Conservation (phyloP, 2,329 filamentous ascomycete species). For the Trichophaea hybrida region DNA sequence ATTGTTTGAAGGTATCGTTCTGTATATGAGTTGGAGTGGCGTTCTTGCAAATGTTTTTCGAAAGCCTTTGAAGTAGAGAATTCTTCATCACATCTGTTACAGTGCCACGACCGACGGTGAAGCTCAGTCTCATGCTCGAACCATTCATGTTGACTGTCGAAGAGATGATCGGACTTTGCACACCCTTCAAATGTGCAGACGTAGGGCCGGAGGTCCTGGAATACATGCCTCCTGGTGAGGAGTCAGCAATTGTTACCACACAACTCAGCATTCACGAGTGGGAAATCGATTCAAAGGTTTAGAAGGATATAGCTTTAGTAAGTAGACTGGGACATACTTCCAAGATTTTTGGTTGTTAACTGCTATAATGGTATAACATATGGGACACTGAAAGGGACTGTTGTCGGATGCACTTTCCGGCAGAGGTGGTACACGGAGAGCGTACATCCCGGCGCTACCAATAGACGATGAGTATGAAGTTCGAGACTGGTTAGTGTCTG, state of each 20-base stretch:
- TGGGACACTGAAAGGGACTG: conserved; percentile 28
- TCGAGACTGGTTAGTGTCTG: not conserved
- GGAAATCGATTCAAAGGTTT: not conserved
- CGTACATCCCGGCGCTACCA: conserved; percentile 9
- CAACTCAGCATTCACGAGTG: not conserved
- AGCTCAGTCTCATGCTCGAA: conserved; percentile 22
- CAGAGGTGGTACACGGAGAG: conserved; percentile 20
- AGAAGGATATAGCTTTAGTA: not conserved
- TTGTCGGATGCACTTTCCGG: conserved; percentile 21
- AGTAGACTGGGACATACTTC: not conserved
- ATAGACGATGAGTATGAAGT: not conserved
- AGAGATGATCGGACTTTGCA: conserved; percentile 14
- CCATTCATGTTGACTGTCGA: conserved; percentile 23
- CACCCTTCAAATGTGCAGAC: conserved; percentile 26
- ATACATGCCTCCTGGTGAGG: conserved; percentile 24
- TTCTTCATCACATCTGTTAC: conserved; percentile 6
- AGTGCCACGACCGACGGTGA: conserved; percentile 23
- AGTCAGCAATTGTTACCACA: not conserved
- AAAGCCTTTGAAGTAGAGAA: conserved; percentile 5
- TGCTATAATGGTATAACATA: conserved; percentile 26
- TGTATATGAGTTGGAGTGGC: not conserved
- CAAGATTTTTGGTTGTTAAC: not conserved
- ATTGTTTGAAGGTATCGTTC: not conserved
- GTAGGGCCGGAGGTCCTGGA: conserved; percentile 27
- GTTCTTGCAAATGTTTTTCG: conserved; percentile 4